Conservation (phyloP, 208 protist species). For the Tetramitus jugosus region DNA sequence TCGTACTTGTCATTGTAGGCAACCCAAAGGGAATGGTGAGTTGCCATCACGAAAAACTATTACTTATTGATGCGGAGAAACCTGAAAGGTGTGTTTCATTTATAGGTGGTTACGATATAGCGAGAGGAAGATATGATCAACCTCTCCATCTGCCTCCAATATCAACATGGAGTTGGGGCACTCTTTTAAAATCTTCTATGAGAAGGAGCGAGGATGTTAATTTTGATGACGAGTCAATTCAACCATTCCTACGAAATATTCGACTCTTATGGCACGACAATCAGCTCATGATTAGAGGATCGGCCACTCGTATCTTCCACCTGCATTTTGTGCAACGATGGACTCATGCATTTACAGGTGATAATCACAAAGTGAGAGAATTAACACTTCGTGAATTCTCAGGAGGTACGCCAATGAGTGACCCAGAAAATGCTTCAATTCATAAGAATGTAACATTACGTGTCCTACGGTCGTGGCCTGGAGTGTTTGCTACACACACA, state of each 20-base stretch:
- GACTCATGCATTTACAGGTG: conserved; percentile 30
- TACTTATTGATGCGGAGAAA: conserved; percentile 44
- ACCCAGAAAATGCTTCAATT: background rate
- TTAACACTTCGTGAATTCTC: background rate
- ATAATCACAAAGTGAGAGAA: background rate
- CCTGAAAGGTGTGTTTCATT: conserved; percentile 38
- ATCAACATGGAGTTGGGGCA: conserved; percentile 26
- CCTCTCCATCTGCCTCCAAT: conserved; percentile 37
- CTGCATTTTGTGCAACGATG: conserved; percentile 45
- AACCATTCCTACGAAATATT: conserved; percentile 40
- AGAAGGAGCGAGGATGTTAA: conserved; percentile 4
- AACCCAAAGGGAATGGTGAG: conserved; percentile 45
- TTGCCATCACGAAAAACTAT: conserved; percentile 47
- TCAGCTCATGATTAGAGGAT: conserved; percentile 39
- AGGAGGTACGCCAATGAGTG: background rate
- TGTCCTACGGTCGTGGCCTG: conserved; percentile 41
- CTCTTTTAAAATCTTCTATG: conserved; percentile 19
- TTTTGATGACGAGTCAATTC: conserved; percentile 9
- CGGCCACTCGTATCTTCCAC: conserved; percentile 28
- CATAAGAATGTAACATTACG: background rate
- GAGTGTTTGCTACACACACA: conserved; percentile 36
- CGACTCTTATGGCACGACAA: conserved; percentile 46
- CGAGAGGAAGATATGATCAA: conserved; percentile 44
- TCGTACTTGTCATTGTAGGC: conserved; percentile 31
- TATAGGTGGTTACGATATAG: conserved; percentile 45